These are phyloP conservation scores for Leccinum broughii DNA, from an alignment of 768 basidiomycete species.

Conservation along the genomic window DNA sequence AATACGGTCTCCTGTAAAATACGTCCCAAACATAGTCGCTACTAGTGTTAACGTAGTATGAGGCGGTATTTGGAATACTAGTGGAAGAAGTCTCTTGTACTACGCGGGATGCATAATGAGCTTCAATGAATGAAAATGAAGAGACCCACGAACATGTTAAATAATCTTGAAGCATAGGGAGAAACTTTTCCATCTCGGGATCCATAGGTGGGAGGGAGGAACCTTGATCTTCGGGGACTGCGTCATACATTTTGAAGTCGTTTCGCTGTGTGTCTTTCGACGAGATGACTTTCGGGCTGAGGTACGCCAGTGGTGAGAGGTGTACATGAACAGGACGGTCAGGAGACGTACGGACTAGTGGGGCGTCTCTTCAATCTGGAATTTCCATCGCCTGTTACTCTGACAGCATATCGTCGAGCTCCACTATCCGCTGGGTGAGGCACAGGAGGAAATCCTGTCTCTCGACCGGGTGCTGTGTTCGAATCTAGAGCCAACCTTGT, in stretches of 20 bases:
- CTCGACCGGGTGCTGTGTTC: constrained; percentile 21
- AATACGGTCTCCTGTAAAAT: constrained; percentile 70
- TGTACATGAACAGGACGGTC: background rate
- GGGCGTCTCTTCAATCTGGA: constrained; percentile 25
- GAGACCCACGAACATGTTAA: constrained; percentile 48
- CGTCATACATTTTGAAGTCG: constrained; percentile 73
- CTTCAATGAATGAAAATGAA: background rate
- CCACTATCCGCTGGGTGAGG: constrained; percentile 37
- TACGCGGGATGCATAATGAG: constrained; percentile 12
- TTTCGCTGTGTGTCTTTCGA: constrained; percentile 46
- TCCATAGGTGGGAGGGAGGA: constrained; percentile 39
- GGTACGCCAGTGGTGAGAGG: background rate
- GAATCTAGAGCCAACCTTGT: constrained; percentile 50
- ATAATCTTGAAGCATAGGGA: constrained; percentile 78
- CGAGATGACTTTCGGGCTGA: constrained; percentile 58
- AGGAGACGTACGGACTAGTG: constrained; percentile 44
- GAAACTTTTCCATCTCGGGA: constrained; percentile 72
- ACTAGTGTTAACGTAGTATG: constrained; percentile 3
- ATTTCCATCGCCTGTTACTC: constrained; percentile 18
- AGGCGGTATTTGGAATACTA: constrained; percentile 1
- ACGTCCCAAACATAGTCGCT: constrained; percentile 85
- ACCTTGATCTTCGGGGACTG: constrained; percentile 47
- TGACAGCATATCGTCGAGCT: constrained; percentile 53
- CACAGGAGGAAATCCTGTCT: constrained; percentile 9
- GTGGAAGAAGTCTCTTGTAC: constrained; percentile 28